Evolutionary conservation across 495 filamentous ascomycete genomes (phyloP).

Genomic region (Daldinia grandis): DNA sequence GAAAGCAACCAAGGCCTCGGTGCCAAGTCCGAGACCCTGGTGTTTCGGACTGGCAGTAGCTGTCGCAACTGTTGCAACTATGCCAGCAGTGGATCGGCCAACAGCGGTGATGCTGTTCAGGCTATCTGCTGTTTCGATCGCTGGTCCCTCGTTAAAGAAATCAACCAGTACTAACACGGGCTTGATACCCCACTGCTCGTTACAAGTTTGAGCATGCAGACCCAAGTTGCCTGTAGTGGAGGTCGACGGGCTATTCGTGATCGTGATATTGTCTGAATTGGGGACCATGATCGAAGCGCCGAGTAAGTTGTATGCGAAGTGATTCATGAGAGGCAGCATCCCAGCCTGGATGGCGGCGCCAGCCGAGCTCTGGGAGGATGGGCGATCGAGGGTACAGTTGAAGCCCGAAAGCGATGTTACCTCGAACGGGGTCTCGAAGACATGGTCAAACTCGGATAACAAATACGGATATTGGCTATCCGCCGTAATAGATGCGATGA

Average conservation of each 20-base stretch:
- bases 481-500: constrained; percentile 65
- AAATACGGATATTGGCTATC: constrained; percentile 64
- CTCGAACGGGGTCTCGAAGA: constrained; percentile 76
- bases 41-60: constrained; percentile 19
- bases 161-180: constrained; percentile 72
- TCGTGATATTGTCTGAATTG: constrained; percentile 58
- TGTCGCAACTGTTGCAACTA: constrained; percentile 9
- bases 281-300: constrained; percentile 66
- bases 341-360: constrained; percentile 54
- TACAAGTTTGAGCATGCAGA: constrained; percentile 62
- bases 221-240: constrained; percentile 64
- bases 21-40: constrained; percentile 21
- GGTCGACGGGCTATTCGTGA: constrained; percentile 63
- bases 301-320: constrained; percentile 71
- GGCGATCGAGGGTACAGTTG: constrained; percentile 72
- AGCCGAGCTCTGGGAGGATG: constrained; percentile 53
- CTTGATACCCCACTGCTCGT: constrained; percentile 59
- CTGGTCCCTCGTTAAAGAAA: constrained; percentile 70
- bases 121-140: constrained; percentile 63
- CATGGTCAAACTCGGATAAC: constrained; percentile 72
- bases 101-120: constrained; percentile 64
- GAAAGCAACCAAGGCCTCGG: constrained; percentile 46
- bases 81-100: constrained; percentile 43
- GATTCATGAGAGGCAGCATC: constrained; percentile 72
- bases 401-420: constrained; percentile 60